A percentile compares a stretch with the other conserved stretches of the same genome.
phyloP scores from a whole-genome alignment of 2,329 filamentous ascomycete genomes.

The Aspergillus hortae region DNA sequence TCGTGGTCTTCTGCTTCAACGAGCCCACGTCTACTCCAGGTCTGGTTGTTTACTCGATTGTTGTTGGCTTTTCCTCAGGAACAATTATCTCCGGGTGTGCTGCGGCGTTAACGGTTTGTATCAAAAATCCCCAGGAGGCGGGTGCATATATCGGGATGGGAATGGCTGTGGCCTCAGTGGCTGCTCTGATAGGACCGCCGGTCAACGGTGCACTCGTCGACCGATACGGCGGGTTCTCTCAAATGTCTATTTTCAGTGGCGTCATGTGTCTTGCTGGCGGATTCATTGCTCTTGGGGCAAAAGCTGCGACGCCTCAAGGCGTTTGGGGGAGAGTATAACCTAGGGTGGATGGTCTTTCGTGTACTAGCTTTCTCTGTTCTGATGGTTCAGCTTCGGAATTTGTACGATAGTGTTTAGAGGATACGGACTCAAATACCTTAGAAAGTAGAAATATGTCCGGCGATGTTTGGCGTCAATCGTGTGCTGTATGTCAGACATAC shows the following conservation, averaged over 20 bases:
- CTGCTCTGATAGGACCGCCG: slow-evolving; percentile 48
- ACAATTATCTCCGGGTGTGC: slow-evolving; percentile 37
- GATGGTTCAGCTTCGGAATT: too few relatives aligned
- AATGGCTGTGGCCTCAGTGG: slow-evolving; percentile 30
- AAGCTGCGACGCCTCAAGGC: slow-evolving; percentile 35
- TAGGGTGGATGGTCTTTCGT: too few relatives aligned
- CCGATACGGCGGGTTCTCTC: slow-evolving; percentile 36
- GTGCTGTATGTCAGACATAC: too few relatives aligned
- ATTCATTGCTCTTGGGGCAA: slow-evolving; percentile 31
- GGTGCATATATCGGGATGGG: slow-evolving; percentile 44
- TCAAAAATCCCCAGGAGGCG: slow-evolving; percentile 27
- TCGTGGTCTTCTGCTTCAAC: slow-evolving; percentile 34
- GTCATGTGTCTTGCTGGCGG: slow-evolving; percentile 14
- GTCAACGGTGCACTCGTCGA: slow-evolving; percentile 46
- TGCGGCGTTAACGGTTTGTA: slow-evolving; percentile 32
- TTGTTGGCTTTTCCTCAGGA: slow-evolving; percentile 42
- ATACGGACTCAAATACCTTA: too few relatives aligned
- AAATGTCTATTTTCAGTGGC: slow-evolving; percentile 38
- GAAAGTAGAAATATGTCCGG: too few relatives aligned
- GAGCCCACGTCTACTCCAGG: slow-evolving; percentile 17
- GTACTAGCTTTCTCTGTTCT: too few relatives aligned
- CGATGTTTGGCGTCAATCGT: too few relatives aligned
- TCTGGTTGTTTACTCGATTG: slow-evolving; percentile 28
- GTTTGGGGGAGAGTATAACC: slow-evolving; percentile 29
- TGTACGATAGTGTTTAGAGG: too few relatives aligned